phyloP scores from a whole-genome alignment of 2,329 filamentous ascomycete species.

The Helicocarpus griseus region DNA sequence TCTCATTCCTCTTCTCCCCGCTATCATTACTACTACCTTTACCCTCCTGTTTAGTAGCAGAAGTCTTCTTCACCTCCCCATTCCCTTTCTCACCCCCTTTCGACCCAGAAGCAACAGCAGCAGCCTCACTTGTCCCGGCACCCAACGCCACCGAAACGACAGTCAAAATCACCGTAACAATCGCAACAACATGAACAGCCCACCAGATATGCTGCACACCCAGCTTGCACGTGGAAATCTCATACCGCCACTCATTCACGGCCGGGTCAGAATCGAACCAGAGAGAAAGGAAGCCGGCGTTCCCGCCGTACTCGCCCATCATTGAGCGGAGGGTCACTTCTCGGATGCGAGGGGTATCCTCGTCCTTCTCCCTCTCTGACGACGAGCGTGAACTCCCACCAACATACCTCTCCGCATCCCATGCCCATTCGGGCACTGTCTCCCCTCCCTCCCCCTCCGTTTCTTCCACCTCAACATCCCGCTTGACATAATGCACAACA shows the following conservation, averaged over 20 bases:
- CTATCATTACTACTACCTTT: too few species aligned
- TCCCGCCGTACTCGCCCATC: slow-evolving; percentile 95
- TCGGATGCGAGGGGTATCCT: slow-evolving; percentile 45
- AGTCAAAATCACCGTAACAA: slow-evolving; percentile 37
- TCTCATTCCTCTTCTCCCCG: too few species aligned
- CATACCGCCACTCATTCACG: slow-evolving; percentile 67
- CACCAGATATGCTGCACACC: slow-evolving; percentile 93
- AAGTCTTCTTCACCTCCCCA: background rate
- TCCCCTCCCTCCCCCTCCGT: slow-evolving; percentile 11
- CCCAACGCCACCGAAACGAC: slow-evolving; percentile 12
- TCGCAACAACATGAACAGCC: slow-evolving; percentile 67
- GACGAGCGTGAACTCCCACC: background rate
- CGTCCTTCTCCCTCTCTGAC: background rate
- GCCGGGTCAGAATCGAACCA: slow-evolving; percentile 66
- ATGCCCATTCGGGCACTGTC: slow-evolving; percentile 19
- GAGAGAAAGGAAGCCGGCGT: slow-evolving; percentile 74
- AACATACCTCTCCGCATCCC: slow-evolving; percentile 27
- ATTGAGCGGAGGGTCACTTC: slow-evolving; percentile 94
- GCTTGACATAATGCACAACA: slow-evolving; percentile 70
- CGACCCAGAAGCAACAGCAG: background rate
- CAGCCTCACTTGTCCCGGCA: background rate
- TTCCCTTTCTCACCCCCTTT: background rate
- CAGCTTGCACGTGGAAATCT: slow-evolving; percentile 67
- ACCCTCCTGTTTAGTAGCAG: background rate
- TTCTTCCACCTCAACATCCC: slow-evolving; percentile 25